phyloP scores from a whole-genome alignment of 208 protist genomes.

The Trypanosoma grayi region DNA sequence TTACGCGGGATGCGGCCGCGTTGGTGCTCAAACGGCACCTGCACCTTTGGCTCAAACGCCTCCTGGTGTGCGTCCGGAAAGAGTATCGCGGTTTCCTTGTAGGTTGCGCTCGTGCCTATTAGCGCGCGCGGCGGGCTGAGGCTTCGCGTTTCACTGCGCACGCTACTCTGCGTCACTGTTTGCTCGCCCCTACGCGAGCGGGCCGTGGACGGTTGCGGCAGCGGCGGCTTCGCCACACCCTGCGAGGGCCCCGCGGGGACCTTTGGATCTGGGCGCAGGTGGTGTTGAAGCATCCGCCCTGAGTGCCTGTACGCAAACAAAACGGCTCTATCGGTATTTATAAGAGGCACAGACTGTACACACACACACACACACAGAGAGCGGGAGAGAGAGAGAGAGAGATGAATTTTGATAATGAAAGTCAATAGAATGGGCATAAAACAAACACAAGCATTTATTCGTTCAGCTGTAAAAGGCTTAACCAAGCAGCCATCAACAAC shows the following conservation, averaged over 20 bases:
- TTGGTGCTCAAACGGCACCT: constrained; percentile 90
- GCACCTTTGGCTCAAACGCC: constrained; percentile 96
- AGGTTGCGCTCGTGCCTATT: constrained; percentile 69
- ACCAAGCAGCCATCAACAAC: too few species aligned
- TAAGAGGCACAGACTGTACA: too few species aligned
- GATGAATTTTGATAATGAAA: too few species aligned
- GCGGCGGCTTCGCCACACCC: too few species aligned
- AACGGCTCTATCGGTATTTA: not conserved
- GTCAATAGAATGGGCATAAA: too few species aligned
- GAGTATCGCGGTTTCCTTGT: constrained; percentile 72
- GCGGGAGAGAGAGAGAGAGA: not conserved
- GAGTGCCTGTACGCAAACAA: not conserved
- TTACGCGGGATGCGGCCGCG: constrained; percentile 90
- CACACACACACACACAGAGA: too few species aligned
- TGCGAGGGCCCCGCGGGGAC: not conserved
- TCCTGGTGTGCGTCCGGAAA: constrained; percentile 74
- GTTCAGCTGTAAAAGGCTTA: too few species aligned
- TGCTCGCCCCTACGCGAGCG: not conserved
- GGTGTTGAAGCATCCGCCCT: constrained; percentile 24
- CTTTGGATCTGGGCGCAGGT: constrained; percentile 22
- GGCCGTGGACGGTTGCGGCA: not conserved
- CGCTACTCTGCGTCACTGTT: constrained; percentile 9
- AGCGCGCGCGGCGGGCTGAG: not conserved
- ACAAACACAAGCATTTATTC: too few species aligned
- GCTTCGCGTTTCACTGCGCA: not conserved